Evolutionary conservation across 2,329 filamentous ascomycete genomes (phyloP).

Genomic region (Verticillium tricorpus): DNA sequence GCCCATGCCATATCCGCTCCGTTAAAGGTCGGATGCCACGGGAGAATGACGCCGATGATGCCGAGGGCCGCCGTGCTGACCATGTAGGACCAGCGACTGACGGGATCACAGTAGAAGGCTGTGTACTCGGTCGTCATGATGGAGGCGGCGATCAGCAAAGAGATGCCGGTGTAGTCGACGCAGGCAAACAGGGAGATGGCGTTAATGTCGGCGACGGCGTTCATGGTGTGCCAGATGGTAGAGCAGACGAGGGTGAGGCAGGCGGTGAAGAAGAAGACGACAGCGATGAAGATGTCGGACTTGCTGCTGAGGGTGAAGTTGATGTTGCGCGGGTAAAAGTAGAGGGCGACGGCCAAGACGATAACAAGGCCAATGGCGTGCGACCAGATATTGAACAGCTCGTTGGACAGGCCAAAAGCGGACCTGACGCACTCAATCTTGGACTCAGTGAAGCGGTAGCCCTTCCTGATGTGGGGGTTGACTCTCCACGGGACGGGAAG

Average conservation of each 20-base stretch:
- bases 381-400: slow-evolving; percentile 97
- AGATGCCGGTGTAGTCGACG: slow-evolving; percentile 97
- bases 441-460: slow-evolving; percentile 91
- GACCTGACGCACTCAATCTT: slow-evolving; percentile 86
- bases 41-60: slow-evolving; percentile 81
- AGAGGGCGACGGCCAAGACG: slow-evolving; percentile 84
- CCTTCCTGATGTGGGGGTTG: slow-evolving; percentile 86
- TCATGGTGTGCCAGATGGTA: slow-evolving; percentile 98
- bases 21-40: slow-evolving; percentile 96
- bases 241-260: slow-evolving; percentile 94
- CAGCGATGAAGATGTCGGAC: slow-evolving; percentile 84
- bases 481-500: slow-evolving; percentile 88
- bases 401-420: slow-evolving; percentile 81
- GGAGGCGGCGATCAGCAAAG: slow-evolving; percentile 85
- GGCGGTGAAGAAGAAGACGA: slow-evolving; percentile 92
- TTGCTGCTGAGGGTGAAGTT: slow-evolving; percentile 87
- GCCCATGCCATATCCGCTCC: slow-evolving; percentile 87
- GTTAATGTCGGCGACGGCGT: slow-evolving; percentile 83
- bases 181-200: slow-evolving; percentile 94
- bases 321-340: slow-evolving; percentile 85
- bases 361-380: slow-evolving; percentile 86
- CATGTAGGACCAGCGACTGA: slow-evolving; percentile 85
- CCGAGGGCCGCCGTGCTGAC: slow-evolving; percentile 74
- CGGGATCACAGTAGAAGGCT: slow-evolving; percentile 94
- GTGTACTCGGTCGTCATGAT: slow-evolving; percentile 99